Conservation (phyloP, 805 yeast genomes). For the Hagleromyces aurorensis region DNA sequence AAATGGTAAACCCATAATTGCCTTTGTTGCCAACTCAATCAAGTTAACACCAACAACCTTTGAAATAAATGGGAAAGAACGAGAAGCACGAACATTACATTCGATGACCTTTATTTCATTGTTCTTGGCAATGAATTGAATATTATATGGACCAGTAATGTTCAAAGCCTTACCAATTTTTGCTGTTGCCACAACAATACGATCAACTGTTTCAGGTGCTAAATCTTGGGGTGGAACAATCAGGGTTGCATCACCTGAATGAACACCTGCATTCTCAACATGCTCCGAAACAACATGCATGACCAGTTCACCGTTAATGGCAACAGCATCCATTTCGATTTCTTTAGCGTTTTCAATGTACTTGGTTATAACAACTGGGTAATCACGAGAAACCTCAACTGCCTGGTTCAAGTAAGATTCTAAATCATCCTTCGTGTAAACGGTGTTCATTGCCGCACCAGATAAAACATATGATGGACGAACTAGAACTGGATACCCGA, state of each 20-base stretch:
- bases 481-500: constrained; percentile 88
- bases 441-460: constrained; percentile 99
- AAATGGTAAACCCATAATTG: constrained; percentile 81
- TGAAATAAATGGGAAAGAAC: constrained; percentile 97
- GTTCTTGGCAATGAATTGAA: constrained; percentile 93
- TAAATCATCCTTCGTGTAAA: constrained; percentile 80
- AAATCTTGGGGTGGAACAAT: constrained; percentile 96
- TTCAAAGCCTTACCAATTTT: constrained; percentile 92
- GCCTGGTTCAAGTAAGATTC: constrained; percentile 87
- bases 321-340: constrained; percentile 98
- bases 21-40: constrained; percentile 96
- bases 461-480: constrained; percentile 96
- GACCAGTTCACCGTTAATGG: constrained; percentile 84
- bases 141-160: constrained; percentile 95
- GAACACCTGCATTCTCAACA: constrained; percentile 98
- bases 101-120: constrained; percentile 95
- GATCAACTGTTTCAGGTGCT: constrained; percentile 79
- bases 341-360: constrained; percentile 96
- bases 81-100: constrained; percentile 98
- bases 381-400: constrained; percentile 94
- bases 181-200: constrained; percentile 93
- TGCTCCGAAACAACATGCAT: constrained; percentile 98
- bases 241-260: constrained; percentile 97
- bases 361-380: constrained; percentile 95
- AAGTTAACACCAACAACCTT: constrained; percentile 94